Percentiles rank a stretch among this genome's conserved stretches.
Conservation (phyloP, 768 basidiomycete genomes). For the Xerocomellus amylosporus region DNA sequence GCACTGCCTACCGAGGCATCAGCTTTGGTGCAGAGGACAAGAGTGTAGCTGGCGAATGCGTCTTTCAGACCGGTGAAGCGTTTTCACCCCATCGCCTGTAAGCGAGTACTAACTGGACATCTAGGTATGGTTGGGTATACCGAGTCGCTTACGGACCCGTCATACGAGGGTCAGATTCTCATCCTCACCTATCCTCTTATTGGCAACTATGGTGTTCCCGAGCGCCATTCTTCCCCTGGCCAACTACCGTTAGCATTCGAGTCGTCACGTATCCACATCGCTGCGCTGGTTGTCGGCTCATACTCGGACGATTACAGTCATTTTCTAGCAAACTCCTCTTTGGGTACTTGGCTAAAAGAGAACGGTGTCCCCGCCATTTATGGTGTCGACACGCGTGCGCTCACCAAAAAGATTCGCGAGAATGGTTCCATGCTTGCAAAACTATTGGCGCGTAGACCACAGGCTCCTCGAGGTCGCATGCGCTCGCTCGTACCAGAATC, state of each 20-base stretch:
- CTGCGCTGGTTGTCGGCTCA: slow-evolving; percentile 88
- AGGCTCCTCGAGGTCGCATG: slow-evolving; percentile 40
- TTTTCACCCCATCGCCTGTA: slow-evolving; percentile 7
- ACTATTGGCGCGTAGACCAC: slow-evolving; percentile 63
- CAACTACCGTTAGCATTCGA: slow-evolving; percentile 79
- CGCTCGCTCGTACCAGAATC: slow-evolving; percentile 36
- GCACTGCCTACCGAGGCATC: slow-evolving; percentile 81
- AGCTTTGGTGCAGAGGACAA: slow-evolving; percentile 92
- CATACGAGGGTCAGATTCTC: slow-evolving; percentile 97
- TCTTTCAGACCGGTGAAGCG: slow-evolving; percentile 94
- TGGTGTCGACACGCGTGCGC: slow-evolving; percentile 93
- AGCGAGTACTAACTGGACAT: slow-evolving; percentile 15
- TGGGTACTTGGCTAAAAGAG: slow-evolving; percentile 92
- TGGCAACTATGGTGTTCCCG: slow-evolving; percentile 97
- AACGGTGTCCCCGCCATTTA: slow-evolving; percentile 92
- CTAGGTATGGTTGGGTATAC: slow-evolving; percentile 99
- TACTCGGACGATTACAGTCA: slow-evolving; percentile 95
- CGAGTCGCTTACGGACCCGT: slow-evolving; percentile 97
- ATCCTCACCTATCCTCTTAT: slow-evolving; percentile 95
- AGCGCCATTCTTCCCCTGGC: slow-evolving; percentile 49
- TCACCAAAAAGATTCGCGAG: slow-evolving; percentile 95
- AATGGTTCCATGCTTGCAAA: slow-evolving; percentile 91
- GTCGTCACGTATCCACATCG: slow-evolving; percentile 90
- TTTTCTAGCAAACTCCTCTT: slow-evolving; percentile 84
- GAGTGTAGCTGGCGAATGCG: slow-evolving; percentile 95